Conservation (phyloP, 2,329 filamentous ascomycete genomes). For the Fusarium globosum region DNA sequence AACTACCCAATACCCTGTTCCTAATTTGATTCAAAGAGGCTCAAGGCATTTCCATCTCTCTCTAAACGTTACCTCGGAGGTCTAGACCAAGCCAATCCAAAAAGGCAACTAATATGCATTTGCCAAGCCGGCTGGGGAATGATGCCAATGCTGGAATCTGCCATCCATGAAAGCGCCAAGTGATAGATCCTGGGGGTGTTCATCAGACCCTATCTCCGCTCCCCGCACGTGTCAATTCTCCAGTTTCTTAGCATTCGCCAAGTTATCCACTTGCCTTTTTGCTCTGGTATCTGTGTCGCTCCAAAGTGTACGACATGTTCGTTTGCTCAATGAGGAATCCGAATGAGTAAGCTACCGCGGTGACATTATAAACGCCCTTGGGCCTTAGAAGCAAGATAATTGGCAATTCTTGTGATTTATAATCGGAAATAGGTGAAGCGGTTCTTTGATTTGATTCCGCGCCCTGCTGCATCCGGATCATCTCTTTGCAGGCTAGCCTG, state of each 20-base stretch:
- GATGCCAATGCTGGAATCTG: neutral
- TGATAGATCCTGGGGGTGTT: neutral
- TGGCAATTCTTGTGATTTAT: no score
- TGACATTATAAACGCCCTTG: no score
- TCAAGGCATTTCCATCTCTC: neutral
- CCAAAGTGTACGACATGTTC: neutral
- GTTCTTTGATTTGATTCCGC: no score
- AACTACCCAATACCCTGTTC: neutral
- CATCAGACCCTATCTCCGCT: neutral
- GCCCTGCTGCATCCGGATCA: no score
- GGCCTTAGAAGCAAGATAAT: no score
- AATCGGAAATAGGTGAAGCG: no score
- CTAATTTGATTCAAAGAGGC: neutral
- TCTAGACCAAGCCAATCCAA: neutral
- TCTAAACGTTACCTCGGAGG: neutral
- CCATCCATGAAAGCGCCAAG: neutral
- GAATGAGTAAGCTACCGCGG: conserved; percentile 10
- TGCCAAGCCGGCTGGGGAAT: neutral
- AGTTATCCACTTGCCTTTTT: conserved; percentile 55
- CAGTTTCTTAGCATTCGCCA: neutral
- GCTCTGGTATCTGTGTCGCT: neutral
- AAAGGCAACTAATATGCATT: neutral
- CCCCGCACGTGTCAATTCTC: neutral
- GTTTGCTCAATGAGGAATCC: neutral
- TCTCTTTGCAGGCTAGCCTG: no score